A percentile compares a stretch with the other conserved stretches of the same genome.
Conservation (phyloP, 2,329 filamentous ascomycete genomes). For the Claviceps quebecensis region DNA sequence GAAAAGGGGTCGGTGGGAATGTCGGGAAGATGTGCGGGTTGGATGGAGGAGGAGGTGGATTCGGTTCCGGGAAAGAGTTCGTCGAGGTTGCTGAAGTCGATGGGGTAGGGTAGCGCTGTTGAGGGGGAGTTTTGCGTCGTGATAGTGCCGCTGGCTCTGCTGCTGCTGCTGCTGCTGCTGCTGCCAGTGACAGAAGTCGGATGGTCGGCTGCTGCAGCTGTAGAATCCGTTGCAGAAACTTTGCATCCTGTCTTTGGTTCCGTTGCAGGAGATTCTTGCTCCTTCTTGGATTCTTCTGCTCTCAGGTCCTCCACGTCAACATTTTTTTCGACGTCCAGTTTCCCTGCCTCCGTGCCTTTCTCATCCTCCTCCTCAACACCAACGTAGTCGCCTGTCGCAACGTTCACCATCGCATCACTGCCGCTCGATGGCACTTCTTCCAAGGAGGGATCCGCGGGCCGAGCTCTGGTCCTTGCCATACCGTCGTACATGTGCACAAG, state of each 20-base stretch:
- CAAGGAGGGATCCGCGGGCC: background rate
- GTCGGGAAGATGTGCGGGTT: constrained; percentile 28
- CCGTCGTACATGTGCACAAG: constrained; percentile 37
- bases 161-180: background rate
- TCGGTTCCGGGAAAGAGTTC: constrained; percentile 17
- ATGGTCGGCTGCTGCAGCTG: background rate
- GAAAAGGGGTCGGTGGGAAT: constrained; percentile 37
- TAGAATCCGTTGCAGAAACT: background rate
- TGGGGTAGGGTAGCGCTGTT: constrained; percentile 11
- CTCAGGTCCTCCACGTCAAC: background rate
- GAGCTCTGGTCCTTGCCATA: constrained; percentile 15
- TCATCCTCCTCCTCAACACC: background rate
- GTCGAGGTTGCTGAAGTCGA: constrained; percentile 22
- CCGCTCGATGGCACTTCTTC: background rate
- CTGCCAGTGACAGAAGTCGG: background rate
- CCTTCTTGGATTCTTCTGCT: background rate
- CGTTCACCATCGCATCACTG: background rate
- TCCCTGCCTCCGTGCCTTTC: background rate
- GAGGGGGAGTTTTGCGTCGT: constrained; percentile 2
- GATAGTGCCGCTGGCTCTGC: background rate
- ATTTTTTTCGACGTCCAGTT: background rate
- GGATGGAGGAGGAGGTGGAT: constrained; percentile 7
- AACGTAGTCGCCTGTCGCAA: background rate
- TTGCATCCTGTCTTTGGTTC: background rate
- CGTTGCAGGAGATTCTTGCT: too few species aligned